Base-by-base conservation (phyloP, 2,329 filamentous ascomycete genomes). In the Cryoendolithus antarcticus region DNA sequence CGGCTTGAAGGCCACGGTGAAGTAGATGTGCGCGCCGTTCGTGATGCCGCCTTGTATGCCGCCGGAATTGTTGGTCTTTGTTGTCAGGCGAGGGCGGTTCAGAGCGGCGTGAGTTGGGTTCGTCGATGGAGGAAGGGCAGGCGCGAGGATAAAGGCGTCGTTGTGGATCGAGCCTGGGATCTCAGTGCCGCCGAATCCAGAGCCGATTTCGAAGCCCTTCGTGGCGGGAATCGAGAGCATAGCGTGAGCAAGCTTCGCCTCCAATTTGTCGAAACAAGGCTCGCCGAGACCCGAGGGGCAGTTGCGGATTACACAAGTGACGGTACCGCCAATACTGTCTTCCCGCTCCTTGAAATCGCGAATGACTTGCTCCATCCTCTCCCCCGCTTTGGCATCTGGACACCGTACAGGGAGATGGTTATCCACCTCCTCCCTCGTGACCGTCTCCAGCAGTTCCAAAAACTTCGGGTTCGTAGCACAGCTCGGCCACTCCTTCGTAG, bases 221-320 rank as follows among this genome's bases (percentile, higher is more conserved):
- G 83, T 89, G 3, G 91, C 86, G 4, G 91, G 91, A 53, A 96
- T 94, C 58, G 78, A 86, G 47, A 96, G 74, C 84, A 98, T 96
- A 36, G 84, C 91, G 57, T 96, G 89, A 21, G 77, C 88, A 35
- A 98, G 77, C 58, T 75, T 76, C 6, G 91, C 91, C 68, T 98
- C 88, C 33, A 96, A 72, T 69, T 96, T 96, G 63, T 93, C 85
- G 62, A 98, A 96, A 62, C 77, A 83, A 1, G 89, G 91, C 70
- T 96, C 91, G 43, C 91, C 91, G 2, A 96, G 73, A 0, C 89
- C 89, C 31, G 76, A 74, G 21, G 89, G 91, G 6, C 77, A 76
- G 55, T 93, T 89, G 47, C 83, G 76, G 56, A 96, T 86, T 30
- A 96, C 83, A 54, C 89, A 96, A 34, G 86, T 94, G 12, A 96